These are phyloP conservation scores for Suillus lakei DNA, from an alignment of 768 basidiomycete species.

Conservation along the genomic window DNA sequence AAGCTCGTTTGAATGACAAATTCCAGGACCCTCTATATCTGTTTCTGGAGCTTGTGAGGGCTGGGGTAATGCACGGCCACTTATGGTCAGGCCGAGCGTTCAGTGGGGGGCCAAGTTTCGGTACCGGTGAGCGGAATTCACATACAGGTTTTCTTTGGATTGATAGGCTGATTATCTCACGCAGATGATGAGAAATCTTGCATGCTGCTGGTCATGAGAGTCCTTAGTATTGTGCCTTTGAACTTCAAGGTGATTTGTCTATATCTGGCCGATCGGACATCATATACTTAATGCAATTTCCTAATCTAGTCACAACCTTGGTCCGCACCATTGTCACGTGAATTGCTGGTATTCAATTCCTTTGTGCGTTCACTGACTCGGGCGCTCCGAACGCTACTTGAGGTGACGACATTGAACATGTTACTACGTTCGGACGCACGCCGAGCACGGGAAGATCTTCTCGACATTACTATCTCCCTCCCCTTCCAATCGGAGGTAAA, in stretches of 20 bases:
- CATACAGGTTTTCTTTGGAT: constrained; percentile 28
- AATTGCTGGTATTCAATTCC: constrained; percentile 97
- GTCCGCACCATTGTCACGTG: constrained; percentile 96
- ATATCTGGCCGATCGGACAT: constrained; percentile 6
- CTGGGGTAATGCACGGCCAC: constrained; percentile 96
- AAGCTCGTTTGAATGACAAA: constrained; percentile 90
- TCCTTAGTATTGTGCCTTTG: constrained; percentile 92
- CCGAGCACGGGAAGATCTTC: constrained; percentile 84
- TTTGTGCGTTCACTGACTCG: constrained; percentile 93
- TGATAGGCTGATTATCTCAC: constrained; percentile 28
- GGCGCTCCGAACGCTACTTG: constrained; percentile 86
- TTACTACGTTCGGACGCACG: constrained; percentile 88
- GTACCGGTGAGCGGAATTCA: constrained; percentile 65
- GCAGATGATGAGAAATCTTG: constrained; percentile 92
- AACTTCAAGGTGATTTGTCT: constrained; percentile 79
- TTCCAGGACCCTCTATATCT: constrained; percentile 97
- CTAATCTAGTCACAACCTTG: constrained; percentile 77
- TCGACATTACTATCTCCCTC: constrained; percentile 90
- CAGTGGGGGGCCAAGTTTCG: constrained; percentile 95
- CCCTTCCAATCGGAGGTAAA: constrained; percentile 97
- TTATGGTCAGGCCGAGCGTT: constrained; percentile 87
- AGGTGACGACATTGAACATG: constrained; percentile 93
- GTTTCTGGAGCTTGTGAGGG: constrained; percentile 92
- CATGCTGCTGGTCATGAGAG: constrained; percentile 96
- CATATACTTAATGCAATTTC: neutral